Conservation (phyloP, 2,329 filamentous ascomycete genomes). For the Cladophialophora exuberans region DNA sequence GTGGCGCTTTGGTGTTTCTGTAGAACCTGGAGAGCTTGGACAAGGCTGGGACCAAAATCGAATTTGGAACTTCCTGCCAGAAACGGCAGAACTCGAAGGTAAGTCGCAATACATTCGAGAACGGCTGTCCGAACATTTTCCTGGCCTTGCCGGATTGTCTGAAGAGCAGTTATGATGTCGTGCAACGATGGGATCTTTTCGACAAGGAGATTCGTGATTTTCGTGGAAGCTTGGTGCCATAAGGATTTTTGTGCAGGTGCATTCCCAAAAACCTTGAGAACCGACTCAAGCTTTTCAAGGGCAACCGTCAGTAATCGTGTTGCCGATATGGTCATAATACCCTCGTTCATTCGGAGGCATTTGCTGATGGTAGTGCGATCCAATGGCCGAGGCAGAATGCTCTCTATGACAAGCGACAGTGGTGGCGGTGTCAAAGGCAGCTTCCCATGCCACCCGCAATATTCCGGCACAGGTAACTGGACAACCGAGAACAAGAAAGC, state of each 20-base stretch:
- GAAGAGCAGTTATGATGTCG: slow-evolving; percentile 75
- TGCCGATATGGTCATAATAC: slow-evolving; percentile 82
- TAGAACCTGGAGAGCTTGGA: slow-evolving; percentile 66
- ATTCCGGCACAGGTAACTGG: slow-evolving; percentile 69
- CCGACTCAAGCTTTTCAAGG: slow-evolving; percentile 73
- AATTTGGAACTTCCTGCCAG: slow-evolving; percentile 82
- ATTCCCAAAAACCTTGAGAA: slow-evolving; percentile 63
- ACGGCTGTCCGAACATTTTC: slow-evolving; percentile 75
- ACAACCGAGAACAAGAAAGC: slow-evolving; percentile 84
- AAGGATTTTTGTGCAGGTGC: slow-evolving; percentile 50
- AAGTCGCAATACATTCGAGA: slow-evolving; percentile 78
- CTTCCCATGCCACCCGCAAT: slow-evolving; percentile 67
- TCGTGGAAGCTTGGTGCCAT: slow-evolving; percentile 72
- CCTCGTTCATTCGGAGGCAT: slow-evolving; percentile 76
- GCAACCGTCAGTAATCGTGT: slow-evolving; percentile 77
- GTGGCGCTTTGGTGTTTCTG: too few species aligned
- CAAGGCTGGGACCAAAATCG: slow-evolving; percentile 79
- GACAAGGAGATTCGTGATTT: slow-evolving; percentile 74
- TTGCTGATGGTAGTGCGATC: slow-evolving; percentile 77
- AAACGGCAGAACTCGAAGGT: slow-evolving; percentile 80
- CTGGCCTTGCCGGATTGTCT: slow-evolving; percentile 68
- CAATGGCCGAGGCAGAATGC: slow-evolving; percentile 79
- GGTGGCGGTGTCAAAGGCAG: slow-evolving; percentile 75
- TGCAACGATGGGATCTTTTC: slow-evolving; percentile 80
- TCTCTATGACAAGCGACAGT: slow-evolving; percentile 77